A percentile compares a stretch with the other conserved stretches of the same genome.
Conservation (phyloP, 345 rosid species). For the Kernera saxatilis region DNA sequence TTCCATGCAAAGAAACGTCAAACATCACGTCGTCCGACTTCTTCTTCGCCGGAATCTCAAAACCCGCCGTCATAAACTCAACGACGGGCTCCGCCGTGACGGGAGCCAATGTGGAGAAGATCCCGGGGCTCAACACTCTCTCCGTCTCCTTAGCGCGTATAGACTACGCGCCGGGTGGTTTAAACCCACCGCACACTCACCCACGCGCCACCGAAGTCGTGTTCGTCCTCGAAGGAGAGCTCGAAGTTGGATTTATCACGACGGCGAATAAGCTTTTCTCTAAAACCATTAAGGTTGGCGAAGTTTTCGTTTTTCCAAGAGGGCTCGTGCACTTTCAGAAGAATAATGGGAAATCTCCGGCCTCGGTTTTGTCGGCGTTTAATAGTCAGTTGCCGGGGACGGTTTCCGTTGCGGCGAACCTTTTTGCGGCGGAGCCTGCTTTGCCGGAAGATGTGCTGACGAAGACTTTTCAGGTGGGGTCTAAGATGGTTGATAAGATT, state of each 20-base stretch:
- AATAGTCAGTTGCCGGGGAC: constrained; percentile 66
- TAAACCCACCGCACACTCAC: constrained; percentile 67
- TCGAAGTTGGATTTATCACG: constrained; percentile 63
- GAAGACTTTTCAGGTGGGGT: constrained; percentile 56
- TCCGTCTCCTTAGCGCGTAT: constrained; percentile 56
- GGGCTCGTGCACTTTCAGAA: constrained; percentile 66
- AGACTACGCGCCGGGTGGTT: constrained; percentile 50
- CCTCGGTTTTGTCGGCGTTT: constrained; percentile 47
- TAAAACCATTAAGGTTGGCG: constrained; percentile 47
- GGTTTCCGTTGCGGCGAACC: constrained; percentile 37
- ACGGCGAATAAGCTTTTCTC: constrained; percentile 50
- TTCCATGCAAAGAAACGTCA: constrained; percentile 47
- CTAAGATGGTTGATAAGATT: constrained; percentile 52
- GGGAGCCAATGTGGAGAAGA: constrained; percentile 48
- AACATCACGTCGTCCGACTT: constrained; percentile 51
- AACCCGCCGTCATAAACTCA: constrained; percentile 40
- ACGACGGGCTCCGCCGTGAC: constrained; percentile 52
- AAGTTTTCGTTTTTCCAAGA: constrained; percentile 54
- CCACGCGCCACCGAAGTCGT: constrained; percentile 67
- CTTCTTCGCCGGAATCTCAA: constrained; percentile 51
- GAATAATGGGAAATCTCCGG: constrained; percentile 42
- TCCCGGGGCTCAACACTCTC: constrained; percentile 63
- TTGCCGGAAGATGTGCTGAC: constrained; percentile 58
- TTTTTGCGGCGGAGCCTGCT: constrained; percentile 44
- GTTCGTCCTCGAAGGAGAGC: constrained; percentile 52